These are phyloP conservation scores for Rossbeevera mucosa DNA, from an alignment of 768 basidiomycete genomes.

Conservation along the genomic window DNA sequence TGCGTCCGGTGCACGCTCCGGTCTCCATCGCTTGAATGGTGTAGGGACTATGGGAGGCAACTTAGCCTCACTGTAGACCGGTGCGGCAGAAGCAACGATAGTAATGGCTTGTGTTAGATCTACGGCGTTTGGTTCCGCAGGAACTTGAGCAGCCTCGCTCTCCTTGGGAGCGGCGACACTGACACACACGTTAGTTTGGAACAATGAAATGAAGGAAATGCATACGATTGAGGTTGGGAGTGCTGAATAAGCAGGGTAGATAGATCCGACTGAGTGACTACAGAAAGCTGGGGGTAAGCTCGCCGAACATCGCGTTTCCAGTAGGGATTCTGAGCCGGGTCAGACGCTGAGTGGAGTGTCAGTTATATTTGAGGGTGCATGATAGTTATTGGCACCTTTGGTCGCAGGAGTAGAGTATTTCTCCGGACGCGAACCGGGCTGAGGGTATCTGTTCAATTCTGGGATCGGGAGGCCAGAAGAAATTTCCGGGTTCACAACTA, in stretches of 20 bases:
- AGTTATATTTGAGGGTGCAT: constrained; percentile 5
- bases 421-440: constrained; percentile 85
- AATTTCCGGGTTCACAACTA: constrained; percentile 85
- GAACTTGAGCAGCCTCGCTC: constrained; percentile 41
- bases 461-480: constrained; percentile 84
- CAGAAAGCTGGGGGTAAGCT: constrained; percentile 86
- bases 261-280: constrained; percentile 80
- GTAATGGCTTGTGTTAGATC: constrained; percentile 73
- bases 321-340: constrained; percentile 87
- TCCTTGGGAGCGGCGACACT: constrained; percentile 54
- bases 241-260: constrained; percentile 80
- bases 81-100: constrained; percentile 50
- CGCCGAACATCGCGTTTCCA: constrained; percentile 95
- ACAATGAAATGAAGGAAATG: constrained; percentile 11
- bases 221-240: constrained; percentile 61
- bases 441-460: constrained; percentile 71
- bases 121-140: constrained; percentile 41
- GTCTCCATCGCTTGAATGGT: constrained; percentile 68
- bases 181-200: constrained; percentile 9
- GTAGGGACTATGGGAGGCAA: constrained; percentile 74
- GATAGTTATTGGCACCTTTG: constrained; percentile 50
- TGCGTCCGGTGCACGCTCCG: constrained; percentile 65
- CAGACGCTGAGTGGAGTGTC: constrained; percentile 55
- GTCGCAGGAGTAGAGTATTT: constrained; percentile 84
- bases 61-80: constrained; percentile 56